Evolutionary conservation across 1,284 basidiomycete genomes (phyloP).

Genomic region (Fomitopsis betulina): DNA sequence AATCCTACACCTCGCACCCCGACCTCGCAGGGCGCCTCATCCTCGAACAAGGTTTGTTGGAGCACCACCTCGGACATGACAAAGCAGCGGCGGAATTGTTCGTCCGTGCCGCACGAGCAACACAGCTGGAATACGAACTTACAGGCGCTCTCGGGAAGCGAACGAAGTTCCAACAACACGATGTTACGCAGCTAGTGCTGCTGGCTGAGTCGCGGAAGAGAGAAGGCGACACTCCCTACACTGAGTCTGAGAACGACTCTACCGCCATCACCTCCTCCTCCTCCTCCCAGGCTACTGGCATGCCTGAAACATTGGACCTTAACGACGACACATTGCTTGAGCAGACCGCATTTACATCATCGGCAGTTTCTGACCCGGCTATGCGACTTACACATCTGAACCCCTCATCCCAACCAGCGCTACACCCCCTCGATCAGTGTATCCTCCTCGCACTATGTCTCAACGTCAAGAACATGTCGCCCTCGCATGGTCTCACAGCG

Average conservation of each 20-base stretch:
- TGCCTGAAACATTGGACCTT: conserved; percentile 80
- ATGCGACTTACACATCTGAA: conserved; percentile 63
- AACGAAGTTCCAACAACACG: conserved; percentile 90
- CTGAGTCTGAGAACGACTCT: conserved; percentile 17
- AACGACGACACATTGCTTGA: conserved; percentile 98
- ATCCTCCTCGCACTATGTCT: conserved; percentile 88
- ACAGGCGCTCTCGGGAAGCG: conserved; percentile 92
- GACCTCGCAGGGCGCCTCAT: conserved; percentile 70
- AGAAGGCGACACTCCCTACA: conserved; percentile 28
- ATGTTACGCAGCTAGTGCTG: conserved; percentile 89
- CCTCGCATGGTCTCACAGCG: conserved; percentile 79
- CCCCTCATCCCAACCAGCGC: conserved; percentile 78
- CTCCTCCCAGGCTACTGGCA: conserved; percentile 13
- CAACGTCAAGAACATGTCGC: conserved; percentile 85
- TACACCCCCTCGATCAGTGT: conserved; percentile 89
- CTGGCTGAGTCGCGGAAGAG: conserved; percentile 78
- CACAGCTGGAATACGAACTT: conserved; percentile 85
- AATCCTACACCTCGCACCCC: conserved; percentile 36
- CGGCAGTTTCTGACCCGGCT: conserved; percentile 33
- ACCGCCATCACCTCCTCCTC: not conserved
- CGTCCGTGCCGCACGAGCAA: conserved; percentile 72
- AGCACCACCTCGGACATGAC: conserved; percentile 75
- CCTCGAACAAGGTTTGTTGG: conserved; percentile 79
- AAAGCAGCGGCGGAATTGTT: conserved; percentile 79
- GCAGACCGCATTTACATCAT: conserved; percentile 86